Conservation (phyloP, 768 basidiomycete genomes). For the Coprinellus micaceus region DNA sequence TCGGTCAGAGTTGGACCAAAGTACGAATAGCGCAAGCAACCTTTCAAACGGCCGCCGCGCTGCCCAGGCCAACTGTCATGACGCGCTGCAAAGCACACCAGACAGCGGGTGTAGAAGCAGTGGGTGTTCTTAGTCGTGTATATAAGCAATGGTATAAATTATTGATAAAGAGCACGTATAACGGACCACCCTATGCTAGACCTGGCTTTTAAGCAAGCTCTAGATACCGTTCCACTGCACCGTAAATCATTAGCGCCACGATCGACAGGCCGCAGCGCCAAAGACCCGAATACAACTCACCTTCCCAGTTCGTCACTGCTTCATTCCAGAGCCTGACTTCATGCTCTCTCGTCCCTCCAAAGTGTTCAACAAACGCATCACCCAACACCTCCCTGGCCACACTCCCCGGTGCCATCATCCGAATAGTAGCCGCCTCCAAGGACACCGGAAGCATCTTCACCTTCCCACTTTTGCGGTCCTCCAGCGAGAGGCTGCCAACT, state of each 20-base stretch:
- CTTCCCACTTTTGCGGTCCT: constrained; percentile 57
- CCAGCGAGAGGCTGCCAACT: constrained; percentile 52
- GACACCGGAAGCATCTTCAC: constrained; percentile 75
- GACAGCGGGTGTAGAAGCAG: no score
- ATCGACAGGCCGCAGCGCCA: not conserved
- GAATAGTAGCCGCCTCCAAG: constrained; percentile 72
- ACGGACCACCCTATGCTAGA: not conserved
- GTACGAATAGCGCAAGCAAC: no score
- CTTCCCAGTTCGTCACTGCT: constrained; percentile 93
- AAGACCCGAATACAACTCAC: constrained; percentile 37
- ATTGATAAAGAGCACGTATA: no score
- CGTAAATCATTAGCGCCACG: constrained; percentile 8
- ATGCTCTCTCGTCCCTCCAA: constrained; percentile 90
- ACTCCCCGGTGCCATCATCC: constrained; percentile 76
- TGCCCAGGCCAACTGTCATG: no score
- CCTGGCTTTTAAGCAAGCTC: constrained; percentile 55
- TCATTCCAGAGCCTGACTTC: constrained; percentile 84
- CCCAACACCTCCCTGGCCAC: constrained; percentile 84
- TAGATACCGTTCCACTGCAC: constrained; percentile 77
- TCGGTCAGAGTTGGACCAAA: no score
- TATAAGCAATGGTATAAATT: no score
- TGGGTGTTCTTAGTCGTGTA: no score
- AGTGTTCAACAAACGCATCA: constrained; percentile 90
- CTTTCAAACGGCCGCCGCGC: no score
- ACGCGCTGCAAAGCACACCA: no score